These are phyloP conservation scores for Acanthamoeba royreba DNA, from an alignment of 208 protist species.

Conservation along the genomic window DNA sequence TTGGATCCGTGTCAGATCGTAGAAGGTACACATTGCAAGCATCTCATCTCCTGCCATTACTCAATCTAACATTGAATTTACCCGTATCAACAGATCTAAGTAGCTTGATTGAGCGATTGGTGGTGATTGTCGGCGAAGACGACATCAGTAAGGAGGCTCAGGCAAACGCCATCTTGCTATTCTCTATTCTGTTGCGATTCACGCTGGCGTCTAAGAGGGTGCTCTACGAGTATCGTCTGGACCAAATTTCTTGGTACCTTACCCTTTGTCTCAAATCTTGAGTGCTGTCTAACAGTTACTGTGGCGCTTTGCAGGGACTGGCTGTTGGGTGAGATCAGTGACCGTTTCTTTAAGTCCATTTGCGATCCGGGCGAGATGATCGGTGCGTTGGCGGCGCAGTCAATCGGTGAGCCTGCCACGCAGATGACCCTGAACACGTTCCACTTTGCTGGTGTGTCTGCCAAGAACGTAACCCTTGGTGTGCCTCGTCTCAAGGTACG, in stretches of 20 bases:
- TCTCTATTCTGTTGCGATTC: slow-evolving; percentile 91
- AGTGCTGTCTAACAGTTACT: neutral
- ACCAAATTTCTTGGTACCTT: slow-evolving; percentile 82
- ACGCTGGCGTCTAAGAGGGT: slow-evolving; percentile 92
- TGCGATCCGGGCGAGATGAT: slow-evolving; percentile 97
- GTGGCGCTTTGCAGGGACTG: slow-evolving; percentile 84
- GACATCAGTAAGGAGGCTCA: slow-evolving; percentile 89
- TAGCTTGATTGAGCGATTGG: slow-evolving; percentile 48
- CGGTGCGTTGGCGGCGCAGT: slow-evolving; percentile 98
- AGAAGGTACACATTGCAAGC: neutral
- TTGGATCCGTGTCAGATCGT: neutral
- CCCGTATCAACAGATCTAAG: slow-evolving; percentile 67
- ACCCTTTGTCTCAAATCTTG: neutral
- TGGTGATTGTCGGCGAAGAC: slow-evolving; percentile 71
- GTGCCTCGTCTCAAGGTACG: slow-evolving; percentile 98
- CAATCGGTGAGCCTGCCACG: slow-evolving; percentile 98
- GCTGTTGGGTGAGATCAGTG: slow-evolving; percentile 94
- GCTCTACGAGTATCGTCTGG: slow-evolving; percentile 91
- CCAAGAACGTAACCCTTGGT: slow-evolving; percentile 99
- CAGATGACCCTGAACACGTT: slow-evolving; percentile 99
- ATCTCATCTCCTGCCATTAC: slow-evolving; percentile 86
- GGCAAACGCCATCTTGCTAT: slow-evolving; percentile 92
- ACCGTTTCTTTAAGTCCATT: slow-evolving; percentile 90
- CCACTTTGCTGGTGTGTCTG: slow-evolving; percentile 98
- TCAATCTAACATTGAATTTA: too few species aligned